Evolutionary conservation across 2,329 filamentous ascomycete genomes (phyloP).

Genomic region (Fusarium sp.): DNA sequence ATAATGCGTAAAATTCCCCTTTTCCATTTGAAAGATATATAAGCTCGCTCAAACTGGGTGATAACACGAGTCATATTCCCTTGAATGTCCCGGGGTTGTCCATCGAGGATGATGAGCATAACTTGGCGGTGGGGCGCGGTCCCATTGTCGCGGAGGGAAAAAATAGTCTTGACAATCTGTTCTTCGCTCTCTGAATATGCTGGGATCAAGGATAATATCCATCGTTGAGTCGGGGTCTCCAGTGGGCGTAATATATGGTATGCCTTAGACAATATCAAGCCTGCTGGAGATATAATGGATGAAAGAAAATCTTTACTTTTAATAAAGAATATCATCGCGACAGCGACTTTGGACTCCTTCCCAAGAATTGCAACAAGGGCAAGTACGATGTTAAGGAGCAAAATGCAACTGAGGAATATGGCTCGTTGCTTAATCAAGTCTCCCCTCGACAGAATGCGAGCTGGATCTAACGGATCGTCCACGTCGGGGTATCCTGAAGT

Average conservation of each 20-base stretch:
- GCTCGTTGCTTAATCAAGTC: too few species aligned
- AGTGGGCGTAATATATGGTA: conserved; percentile 20
- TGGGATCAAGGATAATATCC: conserved; percentile 40
- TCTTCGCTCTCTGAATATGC: conserved; percentile 42
- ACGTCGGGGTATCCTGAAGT: too few species aligned
- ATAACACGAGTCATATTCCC: conserved; percentile 36
- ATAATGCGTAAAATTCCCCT: conserved; percentile 27
- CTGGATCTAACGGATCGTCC: too few species aligned
- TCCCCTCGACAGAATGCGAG: too few species aligned
- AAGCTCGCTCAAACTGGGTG: conserved; percentile 24
- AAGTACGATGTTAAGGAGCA: too few species aligned
- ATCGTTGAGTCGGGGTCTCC: conserved; percentile 5
- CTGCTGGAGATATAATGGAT: conserved; percentile 25
- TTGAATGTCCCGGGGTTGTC: conserved; percentile 34
- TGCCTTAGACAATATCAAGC: conserved; percentile 13
- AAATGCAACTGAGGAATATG: too few species aligned
- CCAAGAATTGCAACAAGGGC: too few species aligned
- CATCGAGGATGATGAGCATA: conserved; percentile 38
- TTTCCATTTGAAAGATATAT: conserved; percentile 39
- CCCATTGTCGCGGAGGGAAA: conserved; percentile 35
- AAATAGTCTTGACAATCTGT: conserved; percentile 41
- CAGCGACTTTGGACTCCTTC: too few species aligned
- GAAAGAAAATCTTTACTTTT: conserved; percentile 42
- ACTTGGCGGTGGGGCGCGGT: conserved; percentile 39
- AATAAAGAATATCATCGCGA: too few species aligned